Evolutionary conservation across 345 rosid species (phyloP), one percentile per base, ranked within the genome.

Genomic region (Schrenkiella parvula): DNA sequence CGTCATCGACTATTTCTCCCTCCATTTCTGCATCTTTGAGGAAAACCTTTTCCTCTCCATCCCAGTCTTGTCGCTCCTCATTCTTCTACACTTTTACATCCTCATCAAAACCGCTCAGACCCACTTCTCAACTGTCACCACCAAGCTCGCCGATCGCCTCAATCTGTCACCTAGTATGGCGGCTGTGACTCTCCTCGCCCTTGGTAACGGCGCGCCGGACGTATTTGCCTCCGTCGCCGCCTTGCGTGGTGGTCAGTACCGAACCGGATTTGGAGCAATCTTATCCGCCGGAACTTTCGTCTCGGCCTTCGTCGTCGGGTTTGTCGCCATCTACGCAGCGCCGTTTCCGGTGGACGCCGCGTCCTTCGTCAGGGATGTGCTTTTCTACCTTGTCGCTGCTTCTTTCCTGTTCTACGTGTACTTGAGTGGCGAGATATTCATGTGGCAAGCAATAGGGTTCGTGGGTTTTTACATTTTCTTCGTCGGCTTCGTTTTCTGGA

Each of bases 141-240:
- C 98, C 7, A 88, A 84, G 78, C 91, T 93, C 81, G 82, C 90
- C 41, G 74, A 80, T 58, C 91, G 82, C 39, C 82, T 93, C 22
- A 75, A 82, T 53, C 85, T 91, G 34, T 89, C 98, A 51, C 97
- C 98, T 1, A 84, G 90, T 68, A 89, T 89, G 95, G 98, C 89
- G 0, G 98, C 96, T 0, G 95, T 91, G 13, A 93, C 98, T 62
- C 96, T 93, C 23, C 76, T 93, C 71, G 98, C 98, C 3, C 71
- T 93, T 1, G 98, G 98, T 22, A 93, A 93, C 60, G 98, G 98
- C 42, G 91, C 98, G 3, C 98, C 98, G 0, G 98, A 93, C 12
- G 91, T 93, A 1, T 93, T 93, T 65, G 86, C 97, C 13, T 93
- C 98, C 13, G 86, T 83, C 17, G 91, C 92, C 2, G 97, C 98